These are phyloP conservation scores for Aspergillus fumigatus DNA, from an alignment of 2,329 filamentous ascomycete genomes.

Conservation along the genomic window DNA sequence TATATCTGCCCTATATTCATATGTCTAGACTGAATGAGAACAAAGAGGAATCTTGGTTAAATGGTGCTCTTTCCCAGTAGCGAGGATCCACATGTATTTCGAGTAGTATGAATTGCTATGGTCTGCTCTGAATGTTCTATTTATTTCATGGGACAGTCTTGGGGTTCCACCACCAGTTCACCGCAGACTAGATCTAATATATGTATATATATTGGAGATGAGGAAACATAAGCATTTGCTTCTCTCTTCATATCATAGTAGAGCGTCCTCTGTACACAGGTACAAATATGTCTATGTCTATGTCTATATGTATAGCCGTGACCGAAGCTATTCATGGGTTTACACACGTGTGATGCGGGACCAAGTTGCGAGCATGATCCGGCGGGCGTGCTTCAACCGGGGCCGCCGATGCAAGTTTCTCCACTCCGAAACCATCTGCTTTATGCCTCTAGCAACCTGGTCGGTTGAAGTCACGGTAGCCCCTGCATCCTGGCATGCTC, in stretches of 20 bases:
- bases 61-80: neutral
- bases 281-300: no score
- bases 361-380: neutral
- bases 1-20: constrained; percentile 14
- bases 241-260: neutral
- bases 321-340: neutral
- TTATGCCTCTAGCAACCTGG: neutral
- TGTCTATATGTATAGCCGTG: neutral
- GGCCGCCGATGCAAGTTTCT: neutral
- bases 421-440: neutral
- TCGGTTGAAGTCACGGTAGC: neutral
- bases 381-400: neutral
- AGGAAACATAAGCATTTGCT: neutral
- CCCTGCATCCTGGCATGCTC: neutral
- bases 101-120: neutral
- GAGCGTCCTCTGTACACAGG: neutral
- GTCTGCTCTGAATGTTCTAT: neutral
- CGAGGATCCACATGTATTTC: neutral
- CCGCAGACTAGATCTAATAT: neutral
- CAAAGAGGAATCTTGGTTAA: neutral
- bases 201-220: neutral
- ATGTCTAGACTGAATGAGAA: constrained; percentile 16
- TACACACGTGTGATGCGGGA: neutral
- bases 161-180: no score
- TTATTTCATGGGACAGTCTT: neutral